Evolutionary conservation across 2,329 filamentous ascomycete species (phyloP).

Genomic region (Penicillium sp.): DNA sequence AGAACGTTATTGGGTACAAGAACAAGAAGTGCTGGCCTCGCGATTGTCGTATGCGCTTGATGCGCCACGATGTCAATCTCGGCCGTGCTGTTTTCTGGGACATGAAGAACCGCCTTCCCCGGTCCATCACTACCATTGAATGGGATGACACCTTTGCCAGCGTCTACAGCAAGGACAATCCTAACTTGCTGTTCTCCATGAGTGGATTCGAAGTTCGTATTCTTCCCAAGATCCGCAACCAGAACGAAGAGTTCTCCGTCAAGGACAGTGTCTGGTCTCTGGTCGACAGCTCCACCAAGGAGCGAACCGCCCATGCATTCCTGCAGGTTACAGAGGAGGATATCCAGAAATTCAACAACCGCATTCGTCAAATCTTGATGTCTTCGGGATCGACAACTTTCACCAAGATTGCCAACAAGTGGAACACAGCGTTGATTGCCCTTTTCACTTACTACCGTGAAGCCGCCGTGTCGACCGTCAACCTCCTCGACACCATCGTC

Average conservation of each 20-base stretch:
- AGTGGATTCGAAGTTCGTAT: constrained; percentile 96
- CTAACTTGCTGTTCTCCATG: constrained; percentile 97
- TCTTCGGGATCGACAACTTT: constrained; percentile 99
- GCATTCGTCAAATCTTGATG: constrained; percentile 98
- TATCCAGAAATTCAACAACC: constrained; percentile 98
- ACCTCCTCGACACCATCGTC: constrained; percentile 93
- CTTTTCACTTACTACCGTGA: constrained; percentile 99
- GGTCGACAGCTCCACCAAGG: constrained; percentile 94
- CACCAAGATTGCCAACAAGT: constrained; percentile 99
- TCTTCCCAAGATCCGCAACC: constrained; percentile 89
- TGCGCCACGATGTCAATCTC: constrained; percentile 98
- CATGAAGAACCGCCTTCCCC: constrained; percentile 90
- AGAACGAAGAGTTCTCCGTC: constrained; percentile 93
- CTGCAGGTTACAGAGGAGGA: constrained; percentile 97
- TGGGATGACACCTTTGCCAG: constrained; percentile 99
- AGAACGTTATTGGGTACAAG: constrained; percentile 98
- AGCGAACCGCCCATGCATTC: constrained; percentile 96
- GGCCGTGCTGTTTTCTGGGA: constrained; percentile 99
- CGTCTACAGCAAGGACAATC: constrained; percentile 97
- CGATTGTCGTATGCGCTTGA: constrained; percentile 95
- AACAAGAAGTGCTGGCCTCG: constrained; percentile 99
- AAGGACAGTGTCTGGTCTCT: constrained; percentile 99
- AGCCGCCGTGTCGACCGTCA: constrained; percentile 92
- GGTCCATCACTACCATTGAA: constrained; percentile 94
- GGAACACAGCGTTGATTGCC: constrained; percentile 96